phyloP scores from a whole-genome alignment of 176 grass and related monocot genomes.

The Zoysia japonica region DNA sequence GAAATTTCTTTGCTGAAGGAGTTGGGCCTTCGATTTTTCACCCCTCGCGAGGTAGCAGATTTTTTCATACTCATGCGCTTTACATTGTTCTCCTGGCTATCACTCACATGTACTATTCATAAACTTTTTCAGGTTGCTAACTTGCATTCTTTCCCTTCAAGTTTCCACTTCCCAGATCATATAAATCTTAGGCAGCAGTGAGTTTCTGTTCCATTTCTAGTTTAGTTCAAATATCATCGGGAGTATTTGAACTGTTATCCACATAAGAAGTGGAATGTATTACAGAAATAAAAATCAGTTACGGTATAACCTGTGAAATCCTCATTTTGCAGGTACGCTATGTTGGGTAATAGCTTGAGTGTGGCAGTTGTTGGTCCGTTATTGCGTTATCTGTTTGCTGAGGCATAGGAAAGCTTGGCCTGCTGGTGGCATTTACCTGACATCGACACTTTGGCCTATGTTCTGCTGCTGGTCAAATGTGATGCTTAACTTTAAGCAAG shows the following conservation, averaged over 20 bases:
- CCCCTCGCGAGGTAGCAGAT: slow-evolving; percentile 66
- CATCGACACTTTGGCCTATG: background rate
- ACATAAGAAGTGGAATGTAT: slow-evolving; percentile 19
- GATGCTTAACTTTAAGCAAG: background rate
- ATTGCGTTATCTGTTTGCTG: slow-evolving; percentile 74
- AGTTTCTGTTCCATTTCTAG: slow-evolving; percentile 43
- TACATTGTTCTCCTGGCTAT: background rate
- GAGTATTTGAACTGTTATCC: background rate
- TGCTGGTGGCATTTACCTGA: slow-evolving; percentile 20
- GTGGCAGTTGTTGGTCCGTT: slow-evolving; percentile 79
- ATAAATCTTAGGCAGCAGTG: slow-evolving; percentile 76
- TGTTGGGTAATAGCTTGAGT: slow-evolving; percentile 93
- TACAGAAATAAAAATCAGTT: background rate
- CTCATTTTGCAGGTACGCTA: slow-evolving; percentile 71
- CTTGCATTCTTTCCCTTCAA: slow-evolving; percentile 85
- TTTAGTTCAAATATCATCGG: slow-evolving; percentile 19
- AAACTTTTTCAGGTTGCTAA: slow-evolving; percentile 84
- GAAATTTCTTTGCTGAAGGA: slow-evolving; percentile 64
- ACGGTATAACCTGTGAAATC: background rate
- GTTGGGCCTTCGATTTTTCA: slow-evolving; percentile 74
- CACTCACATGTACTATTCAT: slow-evolving; percentile 27
- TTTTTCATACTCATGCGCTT: slow-evolving; percentile 21
- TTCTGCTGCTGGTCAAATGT: background rate
- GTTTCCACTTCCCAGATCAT: slow-evolving; percentile 67
- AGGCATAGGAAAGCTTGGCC: slow-evolving; percentile 26